Conservation (phyloP, 1,284 basidiomycete genomes). For the Chalciporus sp. region DNA sequence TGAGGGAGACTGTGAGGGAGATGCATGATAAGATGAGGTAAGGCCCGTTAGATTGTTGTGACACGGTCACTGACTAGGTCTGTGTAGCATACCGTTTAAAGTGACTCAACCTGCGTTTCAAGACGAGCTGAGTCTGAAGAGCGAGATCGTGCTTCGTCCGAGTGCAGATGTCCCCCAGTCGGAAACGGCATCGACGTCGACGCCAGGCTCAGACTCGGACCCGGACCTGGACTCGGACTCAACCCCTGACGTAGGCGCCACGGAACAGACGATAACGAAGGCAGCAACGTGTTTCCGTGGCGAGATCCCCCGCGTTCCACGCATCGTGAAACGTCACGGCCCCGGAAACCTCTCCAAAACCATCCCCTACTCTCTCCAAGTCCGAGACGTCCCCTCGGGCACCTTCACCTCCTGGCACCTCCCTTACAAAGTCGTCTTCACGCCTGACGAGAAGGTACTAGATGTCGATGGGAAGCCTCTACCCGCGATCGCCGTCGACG, state of each 20-base stretch:
- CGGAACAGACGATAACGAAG: not conserved
- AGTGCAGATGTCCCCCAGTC: not conserved
- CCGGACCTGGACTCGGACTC: too few relatives aligned
- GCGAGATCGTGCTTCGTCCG: not conserved
- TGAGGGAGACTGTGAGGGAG: not conserved
- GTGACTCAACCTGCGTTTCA: not conserved
- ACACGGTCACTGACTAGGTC: not conserved
- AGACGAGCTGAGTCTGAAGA: not conserved
- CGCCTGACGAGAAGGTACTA: not conserved
- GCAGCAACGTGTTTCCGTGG: not conserved
- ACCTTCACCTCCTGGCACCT: not conserved
- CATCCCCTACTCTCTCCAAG: not conserved
- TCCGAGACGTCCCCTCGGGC: not conserved
- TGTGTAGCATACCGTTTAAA: not conserved
- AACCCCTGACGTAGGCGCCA: not conserved
- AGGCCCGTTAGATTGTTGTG: not conserved
- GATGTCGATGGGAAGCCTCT: not conserved
- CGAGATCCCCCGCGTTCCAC: not conserved
- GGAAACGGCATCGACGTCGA: too few relatives aligned
- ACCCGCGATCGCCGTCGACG: not conserved
- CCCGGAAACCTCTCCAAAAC: not conserved
- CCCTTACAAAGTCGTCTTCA: constrained; percentile 7
- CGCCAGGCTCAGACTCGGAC: not conserved
- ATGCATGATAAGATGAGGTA: not conserved
- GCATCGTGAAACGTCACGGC: not conserved